Percentiles rank a stretch among this genome's conserved stretches.
These are phyloP conservation scores for Diplodia intermedia DNA, from an alignment of 2,329 filamentous ascomycete species.

Conservation along the genomic window DNA sequence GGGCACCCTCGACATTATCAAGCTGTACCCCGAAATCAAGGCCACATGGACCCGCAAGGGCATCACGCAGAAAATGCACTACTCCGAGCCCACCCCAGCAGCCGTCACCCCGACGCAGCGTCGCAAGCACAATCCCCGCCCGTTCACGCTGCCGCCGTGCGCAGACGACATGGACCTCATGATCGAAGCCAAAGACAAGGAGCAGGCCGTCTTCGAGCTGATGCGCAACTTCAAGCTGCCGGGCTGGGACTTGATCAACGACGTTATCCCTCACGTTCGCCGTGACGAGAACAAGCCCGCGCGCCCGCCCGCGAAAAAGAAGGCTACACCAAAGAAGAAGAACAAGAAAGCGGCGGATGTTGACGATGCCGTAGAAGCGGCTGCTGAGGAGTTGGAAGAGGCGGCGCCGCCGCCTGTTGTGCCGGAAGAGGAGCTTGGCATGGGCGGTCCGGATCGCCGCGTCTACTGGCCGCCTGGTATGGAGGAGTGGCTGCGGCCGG, in stretches of 20 bases:
- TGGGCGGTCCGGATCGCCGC: constrained; percentile 81
- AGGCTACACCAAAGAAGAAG: constrained; percentile 54
- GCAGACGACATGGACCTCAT: constrained; percentile 88
- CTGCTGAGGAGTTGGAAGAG: constrained; percentile 51
- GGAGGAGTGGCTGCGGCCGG: constrained; percentile 87
- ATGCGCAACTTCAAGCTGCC: constrained; percentile 89
- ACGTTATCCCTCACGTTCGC: constrained; percentile 78
- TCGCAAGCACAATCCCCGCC: constrained; percentile 83
- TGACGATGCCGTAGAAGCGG: constrained; percentile 50
- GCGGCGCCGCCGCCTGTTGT: constrained; percentile 52
- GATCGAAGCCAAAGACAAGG: constrained; percentile 98
- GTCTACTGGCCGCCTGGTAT: constrained; percentile 92
- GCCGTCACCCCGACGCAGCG: constrained; percentile 80
- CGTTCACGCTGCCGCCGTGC: constrained; percentile 82
- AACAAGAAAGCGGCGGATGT: constrained; percentile 47
- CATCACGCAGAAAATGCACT: constrained; percentile 96
- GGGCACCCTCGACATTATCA: constrained; percentile 81
- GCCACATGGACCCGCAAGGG: constrained; percentile 83
- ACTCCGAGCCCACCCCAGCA: constrained; percentile 79
- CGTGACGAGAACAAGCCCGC: constrained; percentile 72
- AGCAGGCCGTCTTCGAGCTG: constrained; percentile 92
- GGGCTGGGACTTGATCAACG: constrained; percentile 76
- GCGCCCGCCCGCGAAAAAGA: constrained; percentile 48
- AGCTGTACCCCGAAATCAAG: constrained; percentile 76
- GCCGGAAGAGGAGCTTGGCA: constrained; percentile 73